A percentile compares a stretch with the other conserved stretches of the same genome.
Evolutionary conservation across 352 stramenopile species (phyloP).

Genomic region (Pythium scleroteichum): DNA sequence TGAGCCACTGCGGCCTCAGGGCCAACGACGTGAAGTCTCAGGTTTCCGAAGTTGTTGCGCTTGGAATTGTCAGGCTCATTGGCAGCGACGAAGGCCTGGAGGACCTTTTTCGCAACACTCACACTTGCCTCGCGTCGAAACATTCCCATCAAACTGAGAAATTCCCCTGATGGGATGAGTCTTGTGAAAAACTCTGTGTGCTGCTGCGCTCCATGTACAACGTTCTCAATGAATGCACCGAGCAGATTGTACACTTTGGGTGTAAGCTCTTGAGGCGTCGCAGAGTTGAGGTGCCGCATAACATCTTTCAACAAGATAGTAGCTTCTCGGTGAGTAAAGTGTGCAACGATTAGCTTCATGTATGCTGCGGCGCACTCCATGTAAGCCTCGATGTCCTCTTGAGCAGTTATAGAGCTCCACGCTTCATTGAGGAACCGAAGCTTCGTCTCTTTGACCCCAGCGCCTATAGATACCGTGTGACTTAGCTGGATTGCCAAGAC

Average conservation of each 20-base stretch:
- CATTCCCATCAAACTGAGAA: constrained; percentile 84
- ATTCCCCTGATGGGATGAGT: constrained; percentile 74
- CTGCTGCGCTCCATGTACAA: constrained; percentile 69
- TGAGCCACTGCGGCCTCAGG: constrained; percentile 80
- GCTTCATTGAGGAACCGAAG: constrained; percentile 85
- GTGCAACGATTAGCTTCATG: constrained; percentile 82
- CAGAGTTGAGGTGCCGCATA: constrained; percentile 76
- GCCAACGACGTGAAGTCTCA: constrained; percentile 68
- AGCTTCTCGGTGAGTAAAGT: constrained; percentile 83
- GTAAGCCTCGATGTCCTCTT: constrained; percentile 75
- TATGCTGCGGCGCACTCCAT: constrained; percentile 82
- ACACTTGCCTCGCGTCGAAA: constrained; percentile 85
- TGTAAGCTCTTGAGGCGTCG: constrained; percentile 56
- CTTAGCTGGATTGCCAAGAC: constrained; percentile 66
- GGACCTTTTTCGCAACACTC: constrained; percentile 79
- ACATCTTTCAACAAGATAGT: constrained; percentile 86
- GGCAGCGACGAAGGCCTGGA: constrained; percentile 67
- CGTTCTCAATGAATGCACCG: constrained; percentile 73
- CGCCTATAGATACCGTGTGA: constrained; percentile 27
- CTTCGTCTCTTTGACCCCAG: constrained; percentile 44
- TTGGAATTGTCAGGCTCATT: constrained; percentile 14
- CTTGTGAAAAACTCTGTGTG: constrained; percentile 71
- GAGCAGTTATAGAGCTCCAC: constrained; percentile 78
- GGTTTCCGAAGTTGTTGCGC: constrained; percentile 27
- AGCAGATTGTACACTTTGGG: constrained; percentile 69